Evolutionary conservation across 495 filamentous ascomycete species (phyloP), one percentile per base, ranked within the genome.

Genomic region (Extremus antarcticus): DNA sequence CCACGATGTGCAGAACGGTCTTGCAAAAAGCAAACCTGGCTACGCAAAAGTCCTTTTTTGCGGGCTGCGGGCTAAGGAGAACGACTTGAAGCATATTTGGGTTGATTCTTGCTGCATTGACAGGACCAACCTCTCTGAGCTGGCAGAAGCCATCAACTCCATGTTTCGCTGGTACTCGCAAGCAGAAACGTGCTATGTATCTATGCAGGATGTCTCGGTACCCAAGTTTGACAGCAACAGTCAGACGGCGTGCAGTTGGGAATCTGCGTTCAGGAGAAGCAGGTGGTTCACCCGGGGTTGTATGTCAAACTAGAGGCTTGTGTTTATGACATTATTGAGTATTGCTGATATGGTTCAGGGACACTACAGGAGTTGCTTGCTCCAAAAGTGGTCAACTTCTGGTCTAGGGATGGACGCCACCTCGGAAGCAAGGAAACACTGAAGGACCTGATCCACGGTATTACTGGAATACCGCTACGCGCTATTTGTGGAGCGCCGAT

Each of bases 1-100:
- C 25, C n/a, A 58, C 3, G 58, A 61, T 25, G 43, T 61, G 3
- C 3, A 41, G 4, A 21, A 41, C 39, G 49, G 43, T 3, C 2
- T 13, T 15, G 55, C 55, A 8, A 49, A 21, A 38, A 21, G n/a
- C 3, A 61, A 61, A 40, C 25, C 48, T 29, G 58, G 54, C 47
- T 61, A 43, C 38, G 47, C 24, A 15, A 61, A 61, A 43, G 35
- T 61, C 1, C 39, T 20, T 35, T 61, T 61, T 24, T 57, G 54
- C 43, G 55, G 17, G 8, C 11, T 53, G 19, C 58, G 50, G 35
- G 43, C 58, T 15, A 39, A 16, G 13, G 15, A 4, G 9, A 41
- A 61, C 29, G 58, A 41, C 2, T 19, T 57, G 23, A 19, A 57
- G 19, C 35, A 61, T 29, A 56, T 88, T 47, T 60, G 58, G 58